Base-by-base conservation (phyloP, 2,329 filamentous ascomycete species). In the Ampelomyces quisqualis region DNA sequence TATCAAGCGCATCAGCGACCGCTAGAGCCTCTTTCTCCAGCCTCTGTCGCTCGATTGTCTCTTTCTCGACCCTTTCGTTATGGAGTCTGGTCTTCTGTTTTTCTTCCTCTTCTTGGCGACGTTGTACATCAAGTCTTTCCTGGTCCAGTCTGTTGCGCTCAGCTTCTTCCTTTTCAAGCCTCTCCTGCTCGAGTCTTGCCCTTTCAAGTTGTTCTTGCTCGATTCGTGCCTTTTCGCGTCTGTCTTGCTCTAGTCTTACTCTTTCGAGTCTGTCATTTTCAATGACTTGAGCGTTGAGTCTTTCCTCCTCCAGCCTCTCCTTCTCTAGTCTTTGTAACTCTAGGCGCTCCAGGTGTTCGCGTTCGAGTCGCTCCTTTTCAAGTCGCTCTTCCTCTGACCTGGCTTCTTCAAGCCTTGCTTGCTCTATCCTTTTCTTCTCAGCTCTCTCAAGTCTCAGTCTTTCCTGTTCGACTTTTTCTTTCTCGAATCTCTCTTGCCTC, bases 21-120 rank as follows among this genome's bases (percentile, higher is more conserved):
- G 18, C 17, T n/a, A n/a, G n/a, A n/a, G n/a, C n/a, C 20, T 49
- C 47, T 23, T 35, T 30, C 15, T 45, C 47, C 7, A 29, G 19
- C 10, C n/a, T 32, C 21, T 40, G n/a, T n/a, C n/a, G n/a, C n/a
- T n/a, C n/a, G n/a, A n/a, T n/a, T n/a, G n/a, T n/a, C n/a, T n/a
- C n/a, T n/a, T n/a, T n/a, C n/a, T n/a, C n/a, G n/a, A n/a, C n/a
- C n/a, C n/a, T n/a, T n/a, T n/a, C n/a, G n/a, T n/a, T n/a, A n/a
- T n/a, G n/a, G n/a, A n/a, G n/a, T n/a, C n/a, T n/a, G n/a, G n/a
- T n/a, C n/a, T n/a, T n/a, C n/a, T n/a, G n/a, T n/a, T n/a, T n/a
- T n/a, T n/a, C n/a, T n/a, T n/a, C n/a, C n/a, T n/a, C n/a, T n/a
- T n/a, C n/a, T n/a, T n/a, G n/a, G n/a, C n/a, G n/a, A n/a, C n/a